These are phyloP conservation scores for Naganishia vishniacii DNA, from an alignment of 768 basidiomycete genomes.

Conservation along the genomic window DNA sequence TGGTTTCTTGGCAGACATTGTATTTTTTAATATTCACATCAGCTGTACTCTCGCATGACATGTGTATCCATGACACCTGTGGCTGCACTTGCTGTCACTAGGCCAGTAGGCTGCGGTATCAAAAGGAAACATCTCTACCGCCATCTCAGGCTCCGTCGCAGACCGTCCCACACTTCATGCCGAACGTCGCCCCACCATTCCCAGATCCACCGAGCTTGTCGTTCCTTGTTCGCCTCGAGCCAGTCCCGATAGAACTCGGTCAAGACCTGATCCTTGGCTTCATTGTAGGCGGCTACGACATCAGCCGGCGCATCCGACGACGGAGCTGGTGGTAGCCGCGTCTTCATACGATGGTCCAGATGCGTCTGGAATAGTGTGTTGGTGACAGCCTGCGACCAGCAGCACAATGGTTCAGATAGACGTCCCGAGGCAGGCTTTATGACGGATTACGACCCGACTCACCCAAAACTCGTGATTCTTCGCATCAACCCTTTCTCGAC, in stretches of 20 bases:
- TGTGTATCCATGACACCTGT: background rate
- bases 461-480: slow-evolving; percentile 27
- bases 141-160: slow-evolving; percentile 13
- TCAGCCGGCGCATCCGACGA: background rate
- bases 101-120: background rate
- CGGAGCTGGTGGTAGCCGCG: slow-evolving; percentile 8
- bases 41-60: slow-evolving; percentile 16
- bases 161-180: slow-evolving; percentile 23
- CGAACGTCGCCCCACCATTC: slow-evolving; percentile 22
- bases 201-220: slow-evolving; percentile 19
- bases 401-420: background rate
- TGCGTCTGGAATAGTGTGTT: slow-evolving; percentile 23
- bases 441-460: background rate
- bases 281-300: background rate
- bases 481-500: slow-evolving; percentile 21
- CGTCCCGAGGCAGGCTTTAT: background rate
- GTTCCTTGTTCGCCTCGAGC: slow-evolving; percentile 15
- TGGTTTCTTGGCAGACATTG: background rate
- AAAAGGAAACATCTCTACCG: background rate
- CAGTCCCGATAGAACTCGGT: slow-evolving; percentile 25
- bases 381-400: slow-evolving; percentile 2
- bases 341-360: slow-evolving; percentile 2
- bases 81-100: background rate
- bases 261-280: slow-evolving; percentile 10
- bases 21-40: background rate